phyloP scores from a whole-genome alignment of 2,329 filamentous ascomycete species.

The Fusarium acutatum region DNA sequence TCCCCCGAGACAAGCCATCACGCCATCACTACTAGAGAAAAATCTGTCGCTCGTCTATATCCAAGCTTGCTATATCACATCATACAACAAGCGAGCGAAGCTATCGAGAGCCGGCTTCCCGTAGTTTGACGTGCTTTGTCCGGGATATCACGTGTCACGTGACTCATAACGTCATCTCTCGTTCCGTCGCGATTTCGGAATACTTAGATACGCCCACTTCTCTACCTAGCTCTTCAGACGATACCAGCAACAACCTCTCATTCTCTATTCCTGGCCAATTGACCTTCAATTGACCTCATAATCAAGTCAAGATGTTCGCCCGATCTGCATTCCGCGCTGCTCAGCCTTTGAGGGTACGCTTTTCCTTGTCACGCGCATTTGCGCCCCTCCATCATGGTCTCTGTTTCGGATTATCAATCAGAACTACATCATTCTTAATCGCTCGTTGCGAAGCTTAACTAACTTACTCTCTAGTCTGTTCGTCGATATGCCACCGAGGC shows the following conservation, averaged over 20 bases:
- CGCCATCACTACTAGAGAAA: background rate
- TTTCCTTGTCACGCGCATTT: background rate
- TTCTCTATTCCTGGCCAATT: slow-evolving; percentile 29
- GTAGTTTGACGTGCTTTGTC: background rate
- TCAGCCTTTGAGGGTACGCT: slow-evolving; percentile 71
- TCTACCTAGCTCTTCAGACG: slow-evolving; percentile 6
- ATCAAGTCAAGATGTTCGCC: slow-evolving; percentile 67
- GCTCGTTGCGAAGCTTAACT: slow-evolving; percentile 16
- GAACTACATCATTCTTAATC: slow-evolving; percentile 1
- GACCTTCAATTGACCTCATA: slow-evolving; percentile 35
- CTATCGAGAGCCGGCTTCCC: background rate
- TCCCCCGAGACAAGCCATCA: background rate
- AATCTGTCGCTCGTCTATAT: background rate
- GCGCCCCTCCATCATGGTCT: background rate
- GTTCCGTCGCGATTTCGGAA: slow-evolving; percentile 20
- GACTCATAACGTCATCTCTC: slow-evolving; percentile 32
- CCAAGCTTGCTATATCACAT: background rate
- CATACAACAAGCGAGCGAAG: background rate
- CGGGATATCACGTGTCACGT: slow-evolving; percentile 38
- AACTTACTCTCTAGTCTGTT: slow-evolving; percentile 54
- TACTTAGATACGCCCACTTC: slow-evolving; percentile 25
- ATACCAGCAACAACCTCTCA: slow-evolving; percentile 8
- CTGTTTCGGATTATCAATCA: slow-evolving; percentile 15
- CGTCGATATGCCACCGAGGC: slow-evolving; percentile 75
- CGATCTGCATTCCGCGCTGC: slow-evolving; percentile 70